Evolutionary conservation across 805 yeast species (phyloP), one percentile per base, ranked within the genome.

Genomic region (Candida sithepensis): DNA sequence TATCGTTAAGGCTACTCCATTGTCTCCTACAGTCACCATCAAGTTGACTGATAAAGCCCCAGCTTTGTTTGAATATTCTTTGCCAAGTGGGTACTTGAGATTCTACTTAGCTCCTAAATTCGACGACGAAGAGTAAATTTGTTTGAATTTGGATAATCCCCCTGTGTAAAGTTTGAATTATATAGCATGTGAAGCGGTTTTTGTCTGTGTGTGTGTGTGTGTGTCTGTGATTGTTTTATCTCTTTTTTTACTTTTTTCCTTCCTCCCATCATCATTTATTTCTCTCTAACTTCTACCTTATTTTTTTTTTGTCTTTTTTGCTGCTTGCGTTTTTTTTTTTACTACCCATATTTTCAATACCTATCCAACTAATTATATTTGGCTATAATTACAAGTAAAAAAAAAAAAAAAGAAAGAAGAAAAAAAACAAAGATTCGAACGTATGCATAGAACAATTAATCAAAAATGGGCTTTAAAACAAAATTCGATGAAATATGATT

Each of bases 81-180:
- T 94, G 64, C 84, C 89, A 53, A 86, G 92, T 68, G 99, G 99
- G 46, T 88, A 88, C 70, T 75, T 94, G 67, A 85, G 96, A 67
- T 94, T 87, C 80, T 94, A 88, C 79, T 79, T 94, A 68, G 99
- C 99, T 59, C 99, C 99, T 50, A 92, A 94, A 78, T 89, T 94
- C 66, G 96, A 87, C 56, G 98, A 91, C 54, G 96, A 88, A 54
- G 94, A 87, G 55, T 81, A 72, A 28, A 16, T 18, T 22, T 14
- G 21, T 41, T 33, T n/a, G n/a, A 20, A 22, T 19, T 26, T n/a
- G n/a, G n/a, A n/a, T n/a, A n/a, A n/a, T n/a, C n/a, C n/a, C n/a
- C n/a, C n/a, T n/a, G n/a, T n/a, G n/a, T n/a, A n/a, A n/a, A n/a
- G n/a, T n/a, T n/a, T n/a, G n/a, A n/a, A n/a, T n/a, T 24, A 24